A percentile compares a stretch with the other conserved stretches of the same genome.
phyloP scores from a whole-genome alignment of 495 filamentous ascomycete species.

The Penicillium crystallinum region DNA sequence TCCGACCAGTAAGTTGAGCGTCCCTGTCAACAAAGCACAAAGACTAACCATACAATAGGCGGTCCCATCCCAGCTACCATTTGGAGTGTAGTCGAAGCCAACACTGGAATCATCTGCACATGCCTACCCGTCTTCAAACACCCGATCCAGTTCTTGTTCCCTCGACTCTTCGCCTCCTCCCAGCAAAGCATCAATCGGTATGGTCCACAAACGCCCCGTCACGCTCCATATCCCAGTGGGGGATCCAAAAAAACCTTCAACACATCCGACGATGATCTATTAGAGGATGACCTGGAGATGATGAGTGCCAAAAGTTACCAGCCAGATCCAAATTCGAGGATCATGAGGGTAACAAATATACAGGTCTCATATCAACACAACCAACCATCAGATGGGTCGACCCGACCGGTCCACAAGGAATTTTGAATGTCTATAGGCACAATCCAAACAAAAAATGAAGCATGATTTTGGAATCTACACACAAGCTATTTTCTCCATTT shows the following conservation, averaged over 20 bases:
- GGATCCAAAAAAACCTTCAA: neutral
- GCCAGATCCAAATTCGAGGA: neutral
- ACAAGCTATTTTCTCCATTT: too few species aligned
- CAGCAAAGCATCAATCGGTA: neutral
- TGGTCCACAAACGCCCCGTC: neutral
- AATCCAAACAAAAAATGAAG: neutral
- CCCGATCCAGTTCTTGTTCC: conserved; percentile 27
- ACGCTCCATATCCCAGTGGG: neutral
- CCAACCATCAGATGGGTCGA: neutral
- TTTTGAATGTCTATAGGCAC: neutral
- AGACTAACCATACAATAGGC: conserved; percentile 17
- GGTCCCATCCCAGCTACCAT: conserved; percentile 7
- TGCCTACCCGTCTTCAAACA: conserved; percentile 29
- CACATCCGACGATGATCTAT: neutral
- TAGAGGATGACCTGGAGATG: neutral
- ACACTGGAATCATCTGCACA: conserved; percentile 21
- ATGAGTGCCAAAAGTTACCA: neutral
- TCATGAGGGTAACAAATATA: neutral
- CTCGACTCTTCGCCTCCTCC: conserved; percentile 15
- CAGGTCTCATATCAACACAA: neutral
- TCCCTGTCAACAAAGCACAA: conserved; percentile 1
- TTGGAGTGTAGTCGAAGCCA: conserved; percentile 28
- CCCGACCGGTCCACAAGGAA: neutral
- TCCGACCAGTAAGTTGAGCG: conserved; percentile 16
- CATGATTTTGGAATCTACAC: neutral